A percentile compares a stretch with the other conserved stretches of the same genome.
Conservation (phyloP, 345 rosid genomes). For the Viola odorata region DNA sequence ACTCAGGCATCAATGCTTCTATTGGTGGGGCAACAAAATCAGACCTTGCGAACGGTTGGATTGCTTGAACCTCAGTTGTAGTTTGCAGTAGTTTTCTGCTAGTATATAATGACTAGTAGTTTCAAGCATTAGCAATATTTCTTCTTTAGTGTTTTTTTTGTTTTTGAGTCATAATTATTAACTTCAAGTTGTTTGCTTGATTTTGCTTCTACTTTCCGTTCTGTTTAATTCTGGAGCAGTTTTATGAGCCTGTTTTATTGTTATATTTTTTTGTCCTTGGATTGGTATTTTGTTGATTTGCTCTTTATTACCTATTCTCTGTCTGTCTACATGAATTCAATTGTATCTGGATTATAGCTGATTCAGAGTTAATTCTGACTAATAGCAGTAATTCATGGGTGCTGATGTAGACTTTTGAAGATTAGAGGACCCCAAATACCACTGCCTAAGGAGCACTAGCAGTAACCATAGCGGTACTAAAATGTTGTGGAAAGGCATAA, state of each 20-base stretch:
- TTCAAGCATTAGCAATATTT: slow-evolving; percentile 18
- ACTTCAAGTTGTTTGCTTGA: slow-evolving; percentile 8
- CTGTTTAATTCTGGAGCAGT: slow-evolving; percentile 15
- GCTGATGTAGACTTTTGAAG: slow-evolving; percentile 1
- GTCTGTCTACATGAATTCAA: slow-evolving; percentile 7
- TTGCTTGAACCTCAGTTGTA: slow-evolving; percentile 27
- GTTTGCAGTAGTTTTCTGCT: slow-evolving; percentile 28
- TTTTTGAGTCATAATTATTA: slow-evolving; percentile 12
- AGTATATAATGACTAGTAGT: slow-evolving; percentile 28
- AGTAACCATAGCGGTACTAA: slow-evolving; percentile 14
- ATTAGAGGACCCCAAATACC: slow-evolving; percentile 8
- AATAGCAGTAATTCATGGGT: slow-evolving; percentile 1
- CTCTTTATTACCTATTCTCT: not conserved
- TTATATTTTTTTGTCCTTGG: slow-evolving; percentile 8
- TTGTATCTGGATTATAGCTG: slow-evolving; percentile 2
- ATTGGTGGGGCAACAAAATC: slow-evolving; percentile 3
- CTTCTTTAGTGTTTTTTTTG: not conserved
- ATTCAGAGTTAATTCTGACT: slow-evolving; percentile 7
- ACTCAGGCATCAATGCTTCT: slow-evolving; percentile 4
- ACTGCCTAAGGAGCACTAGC: slow-evolving; percentile 7
- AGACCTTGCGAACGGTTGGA: slow-evolving; percentile 28
- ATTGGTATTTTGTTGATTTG: slow-evolving; percentile 3
- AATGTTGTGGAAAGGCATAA: slow-evolving; percentile 15
- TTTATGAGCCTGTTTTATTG: slow-evolving; percentile 10
- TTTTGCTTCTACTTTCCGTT: slow-evolving; percentile 5